Conservation (phyloP, 2,329 filamentous ascomycete species). For the Fusarium palustre region DNA sequence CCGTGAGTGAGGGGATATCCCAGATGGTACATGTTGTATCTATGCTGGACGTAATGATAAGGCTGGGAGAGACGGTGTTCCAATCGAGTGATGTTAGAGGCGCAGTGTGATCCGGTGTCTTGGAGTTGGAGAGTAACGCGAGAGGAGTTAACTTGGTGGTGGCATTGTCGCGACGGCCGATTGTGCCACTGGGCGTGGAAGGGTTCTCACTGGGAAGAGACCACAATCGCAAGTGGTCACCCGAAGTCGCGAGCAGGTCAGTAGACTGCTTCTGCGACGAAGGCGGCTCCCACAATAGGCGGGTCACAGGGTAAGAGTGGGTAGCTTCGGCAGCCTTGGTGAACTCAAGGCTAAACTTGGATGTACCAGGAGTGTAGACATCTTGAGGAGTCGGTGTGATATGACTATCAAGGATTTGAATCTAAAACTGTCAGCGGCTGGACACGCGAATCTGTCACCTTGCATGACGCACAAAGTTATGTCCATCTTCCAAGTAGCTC, state of each 20-base stretch:
- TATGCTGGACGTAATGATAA: conserved; percentile 99
- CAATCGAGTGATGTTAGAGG: conserved; percentile 96
- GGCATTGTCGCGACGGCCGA: conserved; percentile 71
- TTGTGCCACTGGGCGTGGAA: conserved; percentile 70
- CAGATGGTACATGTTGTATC: conserved; percentile 99
- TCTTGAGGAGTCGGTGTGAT: conserved; percentile 76
- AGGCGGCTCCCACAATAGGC: conserved; percentile 94
- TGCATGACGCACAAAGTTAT: conserved; percentile 80
- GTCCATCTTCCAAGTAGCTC: conserved; percentile 96
- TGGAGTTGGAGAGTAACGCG: conserved; percentile 94
- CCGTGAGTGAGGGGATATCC: conserved; percentile 97
- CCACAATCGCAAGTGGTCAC: conserved; percentile 94
- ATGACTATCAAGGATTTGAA: conserved; percentile 95
- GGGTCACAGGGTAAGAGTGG: conserved; percentile 96
- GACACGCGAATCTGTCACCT: conserved; percentile 1
- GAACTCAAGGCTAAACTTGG: conserved; percentile 86
- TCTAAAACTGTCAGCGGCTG: conserved; percentile 63
- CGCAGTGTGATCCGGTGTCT: conserved; percentile 97
- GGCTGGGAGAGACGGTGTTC: conserved; percentile 95
- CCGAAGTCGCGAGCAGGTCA: conserved; percentile 92
- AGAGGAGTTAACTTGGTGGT: conserved; percentile 88
- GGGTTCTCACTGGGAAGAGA: conserved; percentile 81
- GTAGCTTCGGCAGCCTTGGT: conserved; percentile 95
- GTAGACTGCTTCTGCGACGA: conserved; percentile 95
- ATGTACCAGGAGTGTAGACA: conserved; percentile 74